phyloP scores from a whole-genome alignment of 2,329 filamentous ascomycete species.

The Fusarium chlamydosporum region DNA sequence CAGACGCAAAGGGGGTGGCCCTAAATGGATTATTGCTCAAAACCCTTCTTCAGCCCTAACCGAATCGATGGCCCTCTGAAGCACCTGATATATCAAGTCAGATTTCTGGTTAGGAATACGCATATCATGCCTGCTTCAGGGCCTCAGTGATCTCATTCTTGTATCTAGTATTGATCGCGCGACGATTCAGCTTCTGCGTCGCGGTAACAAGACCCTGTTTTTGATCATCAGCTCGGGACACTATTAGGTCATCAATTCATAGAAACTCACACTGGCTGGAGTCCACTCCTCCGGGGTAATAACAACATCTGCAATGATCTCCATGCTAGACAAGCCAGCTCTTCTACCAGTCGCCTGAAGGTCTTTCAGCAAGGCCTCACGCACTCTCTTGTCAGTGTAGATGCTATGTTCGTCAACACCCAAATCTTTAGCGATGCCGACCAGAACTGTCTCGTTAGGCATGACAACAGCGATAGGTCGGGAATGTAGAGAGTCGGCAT shows the following conservation, averaged over 20 bases:
- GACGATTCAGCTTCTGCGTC: constrained; percentile 71
- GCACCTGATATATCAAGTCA: too few species aligned
- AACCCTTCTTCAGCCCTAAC: too few species aligned
- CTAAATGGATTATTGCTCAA: too few species aligned
- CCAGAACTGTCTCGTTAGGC: constrained; percentile 73
- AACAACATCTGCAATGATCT: constrained; percentile 82
- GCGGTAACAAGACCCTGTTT: constrained; percentile 69
- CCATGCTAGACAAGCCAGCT: constrained; percentile 76
- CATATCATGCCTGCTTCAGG: constrained; percentile 1
- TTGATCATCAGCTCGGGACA: too few species aligned
- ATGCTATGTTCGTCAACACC: constrained; percentile 77
- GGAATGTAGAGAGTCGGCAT: constrained; percentile 79
- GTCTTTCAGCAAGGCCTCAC: constrained; percentile 72
- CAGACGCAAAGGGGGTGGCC: too few species aligned
- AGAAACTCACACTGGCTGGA: constrained; percentile 77
- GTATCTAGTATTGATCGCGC: constrained; percentile 63
- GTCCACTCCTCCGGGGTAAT: constrained; percentile 90
- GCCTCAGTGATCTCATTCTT: constrained; percentile 60
- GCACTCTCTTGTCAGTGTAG: constrained; percentile 75
- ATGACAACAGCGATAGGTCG: constrained; percentile 86
- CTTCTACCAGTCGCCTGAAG: constrained; percentile 74
- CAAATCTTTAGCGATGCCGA: constrained; percentile 68
- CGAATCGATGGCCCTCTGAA: too few species aligned
- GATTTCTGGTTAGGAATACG: background rate
- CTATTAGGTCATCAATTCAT: accelerated